These are phyloP conservation scores for Paradendryphiella salina DNA, from an alignment of 2,329 filamentous ascomycete species.

Conservation along the genomic window DNA sequence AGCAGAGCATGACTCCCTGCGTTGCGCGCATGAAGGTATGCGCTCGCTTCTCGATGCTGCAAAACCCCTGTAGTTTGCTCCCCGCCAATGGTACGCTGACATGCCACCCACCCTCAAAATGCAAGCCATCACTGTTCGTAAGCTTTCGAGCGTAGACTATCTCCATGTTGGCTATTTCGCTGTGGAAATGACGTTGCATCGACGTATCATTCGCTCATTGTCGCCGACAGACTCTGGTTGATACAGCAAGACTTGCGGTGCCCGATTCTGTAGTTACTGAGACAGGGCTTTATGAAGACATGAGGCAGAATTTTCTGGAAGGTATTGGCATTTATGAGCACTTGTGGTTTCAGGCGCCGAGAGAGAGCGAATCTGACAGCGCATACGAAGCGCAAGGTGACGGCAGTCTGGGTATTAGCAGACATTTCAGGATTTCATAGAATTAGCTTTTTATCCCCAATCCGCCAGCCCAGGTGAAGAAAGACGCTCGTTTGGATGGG, in stretches of 20 bases:
- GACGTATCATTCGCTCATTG: constrained; percentile 48
- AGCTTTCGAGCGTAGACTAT: constrained; percentile 43
- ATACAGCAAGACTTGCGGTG: background rate
- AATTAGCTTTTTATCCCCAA: no score
- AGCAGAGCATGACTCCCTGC: constrained; percentile 51
- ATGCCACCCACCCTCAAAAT: constrained; percentile 55
- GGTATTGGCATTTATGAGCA: background rate
- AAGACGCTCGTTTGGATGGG: no score
- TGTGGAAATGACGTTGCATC: constrained; percentile 52
- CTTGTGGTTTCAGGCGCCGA: constrained; percentile 3
- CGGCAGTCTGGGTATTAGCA: background rate
- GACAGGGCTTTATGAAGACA: background rate
- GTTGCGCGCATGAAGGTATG: constrained; percentile 50
- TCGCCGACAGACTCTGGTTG: constrained; percentile 15
- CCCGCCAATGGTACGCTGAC: constrained; percentile 58
- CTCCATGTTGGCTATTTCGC: constrained; percentile 53
- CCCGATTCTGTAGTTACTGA: background rate
- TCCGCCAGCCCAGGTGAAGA: no score
- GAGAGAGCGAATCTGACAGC: background rate
- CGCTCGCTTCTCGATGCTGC: constrained; percentile 57
- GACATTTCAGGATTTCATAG: no score
- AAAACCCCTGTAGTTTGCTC: constrained; percentile 57
- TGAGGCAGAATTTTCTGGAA: background rate
- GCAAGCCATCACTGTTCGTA: constrained; percentile 47
- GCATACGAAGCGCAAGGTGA: background rate